Base-by-base conservation (phyloP, 176 grass and related monocot genomes). In the Phragmites australis region DNA sequence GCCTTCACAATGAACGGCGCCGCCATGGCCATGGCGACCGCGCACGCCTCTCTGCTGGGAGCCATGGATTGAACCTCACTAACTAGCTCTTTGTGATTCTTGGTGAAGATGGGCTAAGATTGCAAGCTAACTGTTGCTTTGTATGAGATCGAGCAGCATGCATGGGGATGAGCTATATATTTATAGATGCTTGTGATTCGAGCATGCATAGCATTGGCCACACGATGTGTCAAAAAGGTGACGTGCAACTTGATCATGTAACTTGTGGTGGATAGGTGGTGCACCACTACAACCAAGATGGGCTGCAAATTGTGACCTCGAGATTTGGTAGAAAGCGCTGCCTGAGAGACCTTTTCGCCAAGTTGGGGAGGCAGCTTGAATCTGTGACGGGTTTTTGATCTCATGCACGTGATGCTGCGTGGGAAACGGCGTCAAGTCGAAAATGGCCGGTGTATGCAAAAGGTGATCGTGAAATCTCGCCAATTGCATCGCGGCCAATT, bases 1-100 rank as follows among this genome's bases (percentile, higher is more conserved):
- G 64, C 87, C 16, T 80, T 69, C 44, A 63, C 82, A 37, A 85
- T 31, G 82, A 89, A 89, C 46, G 87, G 87, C 17, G 82, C 82
- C 2, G 70, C 87, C 77, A 89, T 70, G 53, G 82, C 87, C 70
- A 89, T 49, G 17, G 87, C 82, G 32, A 89, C 77, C 27, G 77
- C 82, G n/a, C 87, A 89, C 16, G 54, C 77, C 47, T 89, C 87
- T 65, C 1, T 89, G 77, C 77, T 77, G 13, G 71, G 82, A 76
- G 82, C 77, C 87, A 89, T 88, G 63, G 5, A 70, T 63, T 32
- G 14, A 34, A 23, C 10, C 59, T 65, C 44, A 22, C 42, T 30
- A 23, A 3, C 56, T 79, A 40, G 17, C 23, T 70, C 55, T 6
- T 29, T 9, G 9, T 77, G 37, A 45, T 47, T n/a, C n/a, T n/a